A percentile compares a stretch with the other conserved stretches of the same genome.
phyloP scores from a whole-genome alignment of 768 basidiomycete species.

The Collybiopsis confluens region DNA sequence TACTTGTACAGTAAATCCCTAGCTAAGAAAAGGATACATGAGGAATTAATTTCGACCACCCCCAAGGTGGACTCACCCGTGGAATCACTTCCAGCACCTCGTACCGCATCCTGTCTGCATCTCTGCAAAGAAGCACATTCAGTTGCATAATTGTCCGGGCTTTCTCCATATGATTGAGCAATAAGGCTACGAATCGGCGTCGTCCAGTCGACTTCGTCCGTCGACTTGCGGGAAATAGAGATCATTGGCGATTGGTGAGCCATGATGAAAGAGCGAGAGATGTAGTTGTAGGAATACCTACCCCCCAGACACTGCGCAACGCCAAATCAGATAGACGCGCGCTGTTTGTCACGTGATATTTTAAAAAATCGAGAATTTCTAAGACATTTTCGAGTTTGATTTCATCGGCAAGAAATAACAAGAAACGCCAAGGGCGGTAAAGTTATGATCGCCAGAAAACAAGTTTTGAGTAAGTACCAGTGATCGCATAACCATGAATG shows the following conservation, averaged over 20 bases:
- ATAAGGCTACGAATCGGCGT: slow-evolving; percentile 82
- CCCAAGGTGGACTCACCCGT: slow-evolving; percentile 56
- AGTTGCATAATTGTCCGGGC: slow-evolving; percentile 79
- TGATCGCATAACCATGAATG: too few relatives aligned
- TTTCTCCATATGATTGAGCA: slow-evolving; percentile 90
- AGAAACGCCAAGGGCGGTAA: too few relatives aligned
- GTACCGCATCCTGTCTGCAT: slow-evolving; percentile 92
- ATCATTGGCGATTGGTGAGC: slow-evolving; percentile 85
- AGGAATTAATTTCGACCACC: background rate
- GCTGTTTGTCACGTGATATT: too few relatives aligned
- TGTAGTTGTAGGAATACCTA: too few relatives aligned
- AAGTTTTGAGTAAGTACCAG: too few relatives aligned
- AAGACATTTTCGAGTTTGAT: too few relatives aligned
- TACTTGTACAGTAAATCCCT: slow-evolving; percentile 97
- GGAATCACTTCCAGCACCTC: slow-evolving; percentile 91
- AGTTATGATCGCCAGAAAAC: too few relatives aligned
- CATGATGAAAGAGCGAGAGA: slow-evolving; percentile 33
- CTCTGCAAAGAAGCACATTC: slow-evolving; percentile 85
- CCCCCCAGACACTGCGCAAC: too few relatives aligned
- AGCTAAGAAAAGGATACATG: slow-evolving; percentile 35
- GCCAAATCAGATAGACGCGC: too few relatives aligned
- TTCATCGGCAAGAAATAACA: too few relatives aligned
- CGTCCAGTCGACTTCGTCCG: slow-evolving; percentile 96
- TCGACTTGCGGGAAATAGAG: slow-evolving; percentile 89
- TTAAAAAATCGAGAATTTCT: too few relatives aligned